phyloP scores from a whole-genome alignment of 192 early-diverging fungal species.

The Funneliformis geosporum region DNA sequence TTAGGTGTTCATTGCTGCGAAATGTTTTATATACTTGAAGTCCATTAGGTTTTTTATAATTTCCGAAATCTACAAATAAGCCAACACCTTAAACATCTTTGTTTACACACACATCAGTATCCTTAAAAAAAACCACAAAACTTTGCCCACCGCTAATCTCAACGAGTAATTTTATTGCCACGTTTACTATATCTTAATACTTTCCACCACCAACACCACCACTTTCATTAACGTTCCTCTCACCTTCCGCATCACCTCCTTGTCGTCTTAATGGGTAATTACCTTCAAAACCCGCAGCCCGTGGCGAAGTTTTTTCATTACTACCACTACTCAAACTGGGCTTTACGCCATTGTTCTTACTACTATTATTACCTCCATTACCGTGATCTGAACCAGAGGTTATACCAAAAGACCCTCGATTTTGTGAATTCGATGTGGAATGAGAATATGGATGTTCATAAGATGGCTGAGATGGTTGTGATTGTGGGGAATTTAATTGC shows the following conservation, averaged over 20 bases:
- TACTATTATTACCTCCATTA: background rate
- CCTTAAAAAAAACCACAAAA: background rate
- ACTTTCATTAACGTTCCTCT: background rate
- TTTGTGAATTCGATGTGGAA: background rate
- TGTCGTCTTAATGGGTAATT: background rate
- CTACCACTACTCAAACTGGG: background rate
- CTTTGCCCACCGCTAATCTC: background rate
- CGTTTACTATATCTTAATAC: background rate
- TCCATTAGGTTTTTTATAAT: background rate
- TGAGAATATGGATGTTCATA: background rate
- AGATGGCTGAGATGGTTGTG: background rate
- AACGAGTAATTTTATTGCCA: background rate
- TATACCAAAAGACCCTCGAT: background rate
- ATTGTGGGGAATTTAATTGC: background rate
- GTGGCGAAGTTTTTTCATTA: background rate
- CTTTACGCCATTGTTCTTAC: background rate
- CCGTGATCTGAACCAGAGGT: background rate
- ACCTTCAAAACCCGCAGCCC: background rate
- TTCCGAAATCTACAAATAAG: background rate
- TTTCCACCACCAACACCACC: background rate
- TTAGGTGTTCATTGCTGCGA: background rate
- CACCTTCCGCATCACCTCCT: background rate
- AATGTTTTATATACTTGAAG: background rate
- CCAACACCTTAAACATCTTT: background rate
- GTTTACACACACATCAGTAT: background rate